Evolutionary conservation across 1,284 basidiomycete genomes (phyloP), one percentile per base, ranked within the genome.

Genomic region (Naganishia albida): DNA sequence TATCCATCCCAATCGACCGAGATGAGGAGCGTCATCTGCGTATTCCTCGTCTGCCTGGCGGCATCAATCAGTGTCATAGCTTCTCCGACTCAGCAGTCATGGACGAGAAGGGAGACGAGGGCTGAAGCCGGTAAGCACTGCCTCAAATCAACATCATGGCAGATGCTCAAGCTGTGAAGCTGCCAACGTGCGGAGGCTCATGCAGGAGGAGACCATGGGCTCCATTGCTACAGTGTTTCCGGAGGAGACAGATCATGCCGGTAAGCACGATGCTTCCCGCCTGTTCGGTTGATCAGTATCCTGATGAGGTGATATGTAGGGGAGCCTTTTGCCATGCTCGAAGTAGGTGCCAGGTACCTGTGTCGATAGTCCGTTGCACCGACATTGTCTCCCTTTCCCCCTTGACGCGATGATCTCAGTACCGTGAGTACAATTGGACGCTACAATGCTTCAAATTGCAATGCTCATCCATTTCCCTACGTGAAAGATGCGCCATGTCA

Each of bases 321-420:
- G 23, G 78, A 82, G 68, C 85, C 86, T 16, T 86, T 86, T 72
- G 81, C 85, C 7, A 75, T 87, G 65, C 85, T 86, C 75, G 86
- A 87, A 75, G 86, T 86, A 71, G 82, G 84, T 72, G 78, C 80
- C 49, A 81, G 79, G 81, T 26, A 13, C 43, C 28, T 15, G 23
- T 38, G 34, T 16, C 18, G 46, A 18, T 16, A 1, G 28, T 48
- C 34, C 34, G 4, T 34, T 34, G 6, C 42, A 63, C 7, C 23
- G n/a, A 44, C n/a, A 16, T 3, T 3, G 26, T 28, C 46, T 40
- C 34, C 51, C 1, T 26, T 2, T 20, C 18, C 56, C 16, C 26
- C 38, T 10, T 63, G 63, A 23, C 55, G 26, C 34, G 7, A 15
- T 20, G 20, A 26, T 15, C 13, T 50, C 43, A 71, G 68, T 70